phyloP scores from a whole-genome alignment of 768 basidiomycete species.

The Pleurotus citrinopileatus region DNA sequence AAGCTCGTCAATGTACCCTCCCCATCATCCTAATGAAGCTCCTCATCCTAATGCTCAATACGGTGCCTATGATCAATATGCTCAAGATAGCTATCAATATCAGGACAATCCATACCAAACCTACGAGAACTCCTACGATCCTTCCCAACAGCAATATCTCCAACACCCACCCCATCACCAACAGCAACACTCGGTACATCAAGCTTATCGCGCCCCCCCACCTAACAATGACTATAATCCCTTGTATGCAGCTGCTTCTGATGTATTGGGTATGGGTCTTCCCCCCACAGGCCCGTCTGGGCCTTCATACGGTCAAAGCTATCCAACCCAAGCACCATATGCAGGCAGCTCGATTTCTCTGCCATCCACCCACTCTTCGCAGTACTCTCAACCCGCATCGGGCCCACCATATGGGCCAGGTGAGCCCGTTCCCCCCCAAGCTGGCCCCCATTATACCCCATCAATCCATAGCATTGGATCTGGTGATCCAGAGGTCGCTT shows the following conservation, averaged over 20 bases:
- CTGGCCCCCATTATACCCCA: conserved; percentile 21
- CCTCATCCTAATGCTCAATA: conserved; percentile 10
- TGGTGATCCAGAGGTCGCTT: conserved; percentile 51
- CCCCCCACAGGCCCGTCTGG: conserved; percentile 37
- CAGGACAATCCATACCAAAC: conserved; percentile 17
- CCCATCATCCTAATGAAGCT: no score
- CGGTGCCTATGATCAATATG: no score
- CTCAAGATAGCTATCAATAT: conserved; percentile 12
- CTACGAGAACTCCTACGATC: background rate
- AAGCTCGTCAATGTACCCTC: background rate
- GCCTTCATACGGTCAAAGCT: conserved; percentile 22
- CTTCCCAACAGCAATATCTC: background rate
- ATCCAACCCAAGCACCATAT: conserved; percentile 16
- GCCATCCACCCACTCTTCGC: conserved; percentile 28
- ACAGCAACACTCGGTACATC: conserved; percentile 2
- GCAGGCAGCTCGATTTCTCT: conserved; percentile 23
- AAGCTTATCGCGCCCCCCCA: conserved; percentile 13
- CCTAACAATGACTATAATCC: conserved; percentile 47
- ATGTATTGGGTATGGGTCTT: conserved; percentile 76
- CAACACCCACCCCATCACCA: conserved; percentile 17
- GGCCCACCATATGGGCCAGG: conserved; percentile 16
- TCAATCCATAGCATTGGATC: conserved; percentile 13
- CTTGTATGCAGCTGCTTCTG: conserved; percentile 73
- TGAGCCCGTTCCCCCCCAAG: conserved; percentile 13
- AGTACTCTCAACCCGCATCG: conserved; percentile 17